Evolutionary conservation across 176 grass and related monocot genomes (phyloP).

Genomic region (Aechmea fasciata): DNA sequence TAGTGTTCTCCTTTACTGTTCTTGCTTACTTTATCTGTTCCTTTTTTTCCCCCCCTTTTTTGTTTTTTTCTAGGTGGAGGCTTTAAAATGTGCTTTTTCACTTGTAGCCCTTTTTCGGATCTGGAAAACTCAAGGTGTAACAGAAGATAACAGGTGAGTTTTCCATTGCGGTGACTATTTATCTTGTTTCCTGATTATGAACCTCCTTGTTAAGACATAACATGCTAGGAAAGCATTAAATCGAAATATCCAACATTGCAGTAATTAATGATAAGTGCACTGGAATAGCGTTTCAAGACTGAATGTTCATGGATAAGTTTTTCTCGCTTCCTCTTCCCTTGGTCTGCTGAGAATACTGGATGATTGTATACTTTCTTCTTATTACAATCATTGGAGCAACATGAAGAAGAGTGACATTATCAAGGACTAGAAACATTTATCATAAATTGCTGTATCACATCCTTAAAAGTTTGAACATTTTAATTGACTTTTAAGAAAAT

Average conservation of each 20-base stretch:
- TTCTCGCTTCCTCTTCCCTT: too few species aligned
- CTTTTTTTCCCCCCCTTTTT: slow-evolving; percentile 10
- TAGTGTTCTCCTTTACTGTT: background rate
- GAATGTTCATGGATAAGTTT: too few species aligned
- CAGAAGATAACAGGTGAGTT: slow-evolving; percentile 70
- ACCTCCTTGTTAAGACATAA: background rate
- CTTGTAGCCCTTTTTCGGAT: slow-evolving; percentile 51
- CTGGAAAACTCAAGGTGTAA: slow-evolving; percentile 71
- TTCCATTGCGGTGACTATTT: slow-evolving; percentile 10
- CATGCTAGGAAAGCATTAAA: background rate
- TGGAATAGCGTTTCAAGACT: too few species aligned
- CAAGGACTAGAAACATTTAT: too few species aligned
- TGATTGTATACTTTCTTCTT: too few species aligned
- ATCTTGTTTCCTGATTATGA: slow-evolving; percentile 2
- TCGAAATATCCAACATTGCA: background rate
- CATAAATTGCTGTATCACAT: too few species aligned
- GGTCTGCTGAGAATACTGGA: too few species aligned
- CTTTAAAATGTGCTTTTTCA: slow-evolving; percentile 75
- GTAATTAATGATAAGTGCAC: too few species aligned
- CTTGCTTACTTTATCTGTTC: background rate
- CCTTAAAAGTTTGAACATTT: too few species aligned
- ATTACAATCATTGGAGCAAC: too few species aligned
- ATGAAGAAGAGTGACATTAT: too few species aligned
- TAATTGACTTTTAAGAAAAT: too few species aligned
- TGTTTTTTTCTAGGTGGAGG: slow-evolving; percentile 57